These are phyloP conservation scores for Ascochyta lentis DNA, from an alignment of 2,329 filamentous ascomycete species.

Conservation along the genomic window DNA sequence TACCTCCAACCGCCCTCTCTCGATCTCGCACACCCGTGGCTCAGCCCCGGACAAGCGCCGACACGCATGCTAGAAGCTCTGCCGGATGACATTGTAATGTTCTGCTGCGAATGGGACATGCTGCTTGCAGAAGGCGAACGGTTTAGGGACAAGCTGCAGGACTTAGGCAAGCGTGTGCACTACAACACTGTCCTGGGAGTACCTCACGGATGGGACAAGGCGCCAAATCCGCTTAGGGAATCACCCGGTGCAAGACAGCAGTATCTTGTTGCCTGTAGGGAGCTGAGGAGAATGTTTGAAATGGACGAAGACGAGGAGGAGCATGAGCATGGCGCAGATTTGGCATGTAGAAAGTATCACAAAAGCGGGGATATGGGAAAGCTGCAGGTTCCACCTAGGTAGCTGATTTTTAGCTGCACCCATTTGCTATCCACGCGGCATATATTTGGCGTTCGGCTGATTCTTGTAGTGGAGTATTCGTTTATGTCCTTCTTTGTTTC, in stretches of 20 bases:
- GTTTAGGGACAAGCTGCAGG: conserved; percentile 65
- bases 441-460: too few species aligned
- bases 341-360: neutral
- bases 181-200: conserved; percentile 63
- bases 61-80: conserved; percentile 60
- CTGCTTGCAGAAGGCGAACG: conserved; percentile 66
- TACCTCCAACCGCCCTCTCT: conserved; percentile 57
- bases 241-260: conserved; percentile 59
- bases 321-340: neutral
- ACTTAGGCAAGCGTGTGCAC: conserved; percentile 62
- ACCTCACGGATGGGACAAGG: conserved; percentile 71
- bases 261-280: conserved; percentile 61
- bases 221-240: conserved; percentile 64
- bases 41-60: conserved; percentile 64
- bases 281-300: conserved; percentile 55
- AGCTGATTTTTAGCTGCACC: neutral
- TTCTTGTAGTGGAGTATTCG: too few species aligned
- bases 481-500: too few species aligned
- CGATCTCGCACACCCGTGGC: conserved; percentile 63
- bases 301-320: conserved; percentile 37
- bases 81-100: conserved; percentile 66
- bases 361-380: neutral
- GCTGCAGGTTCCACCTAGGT: neutral
- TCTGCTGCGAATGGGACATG: conserved; percentile 72
- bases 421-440: conserved; percentile 4